A percentile compares a stretch with the other conserved stretches of the same genome.
phyloP scores from a whole-genome alignment of 176 grass and related monocot species.

The Coix lacrymajobi region DNA sequence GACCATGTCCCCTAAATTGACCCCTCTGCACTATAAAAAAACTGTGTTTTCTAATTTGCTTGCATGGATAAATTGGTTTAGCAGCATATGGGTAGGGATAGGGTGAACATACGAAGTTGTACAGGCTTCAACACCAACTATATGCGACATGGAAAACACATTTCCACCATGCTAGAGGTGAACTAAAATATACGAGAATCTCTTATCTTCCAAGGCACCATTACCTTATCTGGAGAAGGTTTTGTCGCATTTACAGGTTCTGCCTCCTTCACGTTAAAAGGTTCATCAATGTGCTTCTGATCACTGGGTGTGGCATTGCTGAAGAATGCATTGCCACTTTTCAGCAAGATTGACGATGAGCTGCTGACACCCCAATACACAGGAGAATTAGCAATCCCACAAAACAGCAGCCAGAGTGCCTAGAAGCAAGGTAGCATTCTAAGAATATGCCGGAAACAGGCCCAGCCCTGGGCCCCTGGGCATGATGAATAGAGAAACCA shows the following conservation, averaged over 20 bases:
- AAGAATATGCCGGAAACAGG: not conserved
- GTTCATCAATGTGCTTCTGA: slow-evolving; percentile 42
- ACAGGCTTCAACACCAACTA: not conserved
- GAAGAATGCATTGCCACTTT: slow-evolving; percentile 46
- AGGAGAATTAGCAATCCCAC: not conserved
- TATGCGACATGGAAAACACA: not conserved
- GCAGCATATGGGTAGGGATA: not conserved
- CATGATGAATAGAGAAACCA: not conserved
- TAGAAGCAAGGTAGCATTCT: not conserved
- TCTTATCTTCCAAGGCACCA: not conserved
- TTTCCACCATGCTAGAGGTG: not conserved
- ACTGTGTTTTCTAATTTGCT: not conserved
- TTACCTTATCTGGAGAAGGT: slow-evolving; percentile 70
- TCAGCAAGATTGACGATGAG: slow-evolving; percentile 32
- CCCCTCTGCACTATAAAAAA: not conserved
- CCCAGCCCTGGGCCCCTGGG: not conserved
- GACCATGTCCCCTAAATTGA: not conserved
- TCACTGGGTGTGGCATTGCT: slow-evolving; percentile 32
- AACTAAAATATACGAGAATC: not conserved
- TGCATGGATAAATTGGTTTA: not conserved
- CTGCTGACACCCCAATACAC: slow-evolving; percentile 15
- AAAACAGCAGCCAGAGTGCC: not conserved
- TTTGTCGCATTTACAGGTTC: slow-evolving; percentile 50
- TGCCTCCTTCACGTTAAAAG: slow-evolving; percentile 81
- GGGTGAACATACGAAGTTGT: not conserved